Evolutionary conservation across 2,329 filamentous ascomycete species (phyloP).

Genomic region (Malbranchea zuffiana): DNA sequence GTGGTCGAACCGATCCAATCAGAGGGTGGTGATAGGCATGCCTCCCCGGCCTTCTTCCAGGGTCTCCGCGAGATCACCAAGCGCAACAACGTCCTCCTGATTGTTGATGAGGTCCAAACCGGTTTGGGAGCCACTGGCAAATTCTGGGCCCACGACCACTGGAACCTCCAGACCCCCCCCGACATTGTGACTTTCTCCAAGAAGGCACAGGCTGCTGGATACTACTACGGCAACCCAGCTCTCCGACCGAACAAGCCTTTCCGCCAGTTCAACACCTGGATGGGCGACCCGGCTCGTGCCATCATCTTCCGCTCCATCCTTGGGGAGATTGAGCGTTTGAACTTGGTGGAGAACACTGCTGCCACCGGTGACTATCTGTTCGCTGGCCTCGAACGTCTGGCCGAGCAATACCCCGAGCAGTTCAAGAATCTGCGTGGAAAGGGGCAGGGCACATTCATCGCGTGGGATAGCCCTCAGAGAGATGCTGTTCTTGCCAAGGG

Average conservation of each 20-base stretch:
- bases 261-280: constrained; percentile 96
- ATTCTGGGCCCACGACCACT: constrained; percentile 97
- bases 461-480: constrained; percentile 71
- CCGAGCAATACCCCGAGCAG: constrained; percentile 60
- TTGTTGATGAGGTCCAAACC: constrained; percentile 90
- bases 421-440: constrained; percentile 78
- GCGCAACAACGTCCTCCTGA: constrained; percentile 58
- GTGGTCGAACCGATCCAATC: constrained; percentile 87
- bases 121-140: constrained; percentile 85
- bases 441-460: constrained; percentile 82
- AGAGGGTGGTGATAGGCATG: constrained; percentile 91
- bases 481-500: constrained; percentile 70
- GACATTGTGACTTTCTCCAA: constrained; percentile 95
- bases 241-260: constrained; percentile 86
- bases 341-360: constrained; percentile 71
- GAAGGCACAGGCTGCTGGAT: constrained; percentile 88
- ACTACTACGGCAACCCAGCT: constrained; percentile 73
- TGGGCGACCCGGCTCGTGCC: constrained; percentile 79
- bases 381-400: constrained; percentile 55
- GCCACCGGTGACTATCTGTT: constrained; percentile 69
- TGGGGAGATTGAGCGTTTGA: constrained; percentile 62
- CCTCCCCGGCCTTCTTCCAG: constrained; percentile 75
- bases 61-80: constrained; percentile 69
- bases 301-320: constrained; percentile 80
- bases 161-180: constrained; percentile 65